phyloP scores from a whole-genome alignment of 106 monocot genomes.

The Platanthera guangdongensis region DNA sequence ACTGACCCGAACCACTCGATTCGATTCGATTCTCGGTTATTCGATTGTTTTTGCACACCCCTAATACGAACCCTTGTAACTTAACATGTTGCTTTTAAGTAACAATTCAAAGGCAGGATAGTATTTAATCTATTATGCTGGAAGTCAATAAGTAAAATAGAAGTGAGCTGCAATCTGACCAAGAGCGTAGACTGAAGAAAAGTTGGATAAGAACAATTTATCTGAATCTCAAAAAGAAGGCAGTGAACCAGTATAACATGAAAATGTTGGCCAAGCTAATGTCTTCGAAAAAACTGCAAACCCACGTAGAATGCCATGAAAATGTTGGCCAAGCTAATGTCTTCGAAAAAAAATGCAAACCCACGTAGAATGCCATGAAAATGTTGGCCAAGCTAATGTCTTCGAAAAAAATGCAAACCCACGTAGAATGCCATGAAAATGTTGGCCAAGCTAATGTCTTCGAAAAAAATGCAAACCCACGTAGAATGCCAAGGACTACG shows the following conservation, averaged over 20 bases:
- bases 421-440: neutral
- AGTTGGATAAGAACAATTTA: too few relatives aligned
- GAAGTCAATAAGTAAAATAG: too few relatives aligned
- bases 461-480: neutral
- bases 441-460: neutral
- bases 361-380: neutral
- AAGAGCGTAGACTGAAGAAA: too few relatives aligned
- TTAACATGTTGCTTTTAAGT: too few relatives aligned
- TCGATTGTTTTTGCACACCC: too few relatives aligned
- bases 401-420: neutral
- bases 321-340: neutral
- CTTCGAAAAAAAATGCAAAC: neutral
- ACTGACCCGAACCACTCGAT: too few relatives aligned
- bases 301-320: neutral
- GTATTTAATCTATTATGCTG: too few relatives aligned
- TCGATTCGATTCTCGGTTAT: too few relatives aligned
- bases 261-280: constrained; percentile 1
- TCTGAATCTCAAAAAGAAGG: too few relatives aligned
- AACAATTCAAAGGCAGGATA: too few relatives aligned
- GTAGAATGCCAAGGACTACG: neutral
- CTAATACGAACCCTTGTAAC: too few relatives aligned
- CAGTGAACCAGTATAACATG: neutral
- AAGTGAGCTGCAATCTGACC: too few relatives aligned
- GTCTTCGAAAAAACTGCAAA: neutral
- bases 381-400: neutral